A percentile compares a stretch with the other conserved stretches of the same genome.
Conservation (phyloP, 495 filamentous ascomycete species). For the Tirmania nivea region DNA sequence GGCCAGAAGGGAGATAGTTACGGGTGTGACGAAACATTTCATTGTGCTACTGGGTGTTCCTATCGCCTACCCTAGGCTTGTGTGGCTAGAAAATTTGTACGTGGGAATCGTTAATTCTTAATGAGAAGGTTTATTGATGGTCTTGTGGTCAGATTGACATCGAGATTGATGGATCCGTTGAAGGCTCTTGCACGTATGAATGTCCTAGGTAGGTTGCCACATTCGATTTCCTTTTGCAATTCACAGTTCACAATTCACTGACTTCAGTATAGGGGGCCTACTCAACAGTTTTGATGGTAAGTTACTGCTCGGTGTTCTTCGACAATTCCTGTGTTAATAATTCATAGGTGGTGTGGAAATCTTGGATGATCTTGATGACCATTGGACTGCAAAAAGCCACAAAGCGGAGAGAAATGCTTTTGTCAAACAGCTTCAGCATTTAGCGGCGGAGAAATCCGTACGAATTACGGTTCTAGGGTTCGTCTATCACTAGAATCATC, state of each 20-base stretch:
- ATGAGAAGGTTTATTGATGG: neutral
- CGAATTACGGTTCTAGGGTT: conserved; percentile 73
- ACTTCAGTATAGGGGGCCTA: neutral
- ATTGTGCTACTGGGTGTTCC: conserved; percentile 71
- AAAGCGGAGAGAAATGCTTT: conserved; percentile 67
- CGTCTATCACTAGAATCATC: conserved; percentile 1
- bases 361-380: conserved; percentile 77
- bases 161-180: conserved; percentile 57
- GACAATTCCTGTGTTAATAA: neutral
- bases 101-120: conserved; percentile 7
- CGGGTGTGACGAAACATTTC: conserved; percentile 70
- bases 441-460: conserved; percentile 76
- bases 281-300: conserved; percentile 52
- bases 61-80: conserved; percentile 80
- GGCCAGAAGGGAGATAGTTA: conserved; percentile 54
- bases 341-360: conserved; percentile 51
- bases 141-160: conserved; percentile 42
- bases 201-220: conserved; percentile 44
- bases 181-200: conserved; percentile 73
- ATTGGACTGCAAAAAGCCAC: conserved; percentile 91
- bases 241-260: neutral
- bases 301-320: neutral
- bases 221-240: neutral
- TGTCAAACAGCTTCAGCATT: conserved; percentile 69
- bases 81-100: conserved; percentile 48